Percentiles rank a stretch among this genome's conserved stretches.
Evolutionary conservation across 352 stramenopile species (phyloP).

Genomic region (Phytophthora boehmeriae): DNA sequence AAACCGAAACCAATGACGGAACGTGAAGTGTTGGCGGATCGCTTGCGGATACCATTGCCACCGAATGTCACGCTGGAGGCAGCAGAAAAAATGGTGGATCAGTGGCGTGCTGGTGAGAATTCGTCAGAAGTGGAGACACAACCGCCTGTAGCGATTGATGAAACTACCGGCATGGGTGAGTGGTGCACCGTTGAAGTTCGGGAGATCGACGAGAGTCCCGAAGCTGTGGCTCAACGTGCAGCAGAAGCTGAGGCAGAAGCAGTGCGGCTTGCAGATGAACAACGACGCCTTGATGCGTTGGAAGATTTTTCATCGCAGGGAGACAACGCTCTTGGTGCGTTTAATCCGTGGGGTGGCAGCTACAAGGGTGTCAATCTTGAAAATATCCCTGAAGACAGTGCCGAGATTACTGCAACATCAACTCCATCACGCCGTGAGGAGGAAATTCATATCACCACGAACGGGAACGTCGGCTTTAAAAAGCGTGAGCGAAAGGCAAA

Average conservation of each 20-base stretch:
- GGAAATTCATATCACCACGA: conserved; percentile 59
- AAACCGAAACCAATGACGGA: conserved; percentile 49
- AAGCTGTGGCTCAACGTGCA: conserved; percentile 56
- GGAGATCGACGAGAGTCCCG: conserved; percentile 77
- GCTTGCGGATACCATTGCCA: conserved; percentile 73
- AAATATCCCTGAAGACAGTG: conserved; percentile 15
- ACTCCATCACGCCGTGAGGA: conserved; percentile 38
- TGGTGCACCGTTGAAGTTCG: conserved; percentile 81
- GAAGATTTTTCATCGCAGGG: conserved; percentile 71
- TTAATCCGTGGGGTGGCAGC: conserved; percentile 82
- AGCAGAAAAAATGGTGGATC: conserved; percentile 67
- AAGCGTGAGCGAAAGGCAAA: conserved; percentile 46
- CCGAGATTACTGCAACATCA: neutral
- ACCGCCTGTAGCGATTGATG: conserved; percentile 48
- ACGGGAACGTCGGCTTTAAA: conserved; percentile 75
- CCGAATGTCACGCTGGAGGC: conserved; percentile 63
- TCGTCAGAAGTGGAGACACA: conserved; percentile 9
- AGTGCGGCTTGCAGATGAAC: conserved; percentile 44
- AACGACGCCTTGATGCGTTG: conserved; percentile 60
- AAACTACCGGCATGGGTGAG: conserved; percentile 81
- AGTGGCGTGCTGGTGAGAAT: conserved; percentile 38
- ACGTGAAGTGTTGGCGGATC: conserved; percentile 54
- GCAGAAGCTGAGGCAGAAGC: conserved; percentile 52
- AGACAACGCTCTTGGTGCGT: conserved; percentile 79
- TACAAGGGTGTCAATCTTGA: conserved; percentile 86